A percentile compares a stretch with the other conserved stretches of the same genome.
Conservation (phyloP, 202 grass and related monocot species). For the Panicum virgatum region DNA sequence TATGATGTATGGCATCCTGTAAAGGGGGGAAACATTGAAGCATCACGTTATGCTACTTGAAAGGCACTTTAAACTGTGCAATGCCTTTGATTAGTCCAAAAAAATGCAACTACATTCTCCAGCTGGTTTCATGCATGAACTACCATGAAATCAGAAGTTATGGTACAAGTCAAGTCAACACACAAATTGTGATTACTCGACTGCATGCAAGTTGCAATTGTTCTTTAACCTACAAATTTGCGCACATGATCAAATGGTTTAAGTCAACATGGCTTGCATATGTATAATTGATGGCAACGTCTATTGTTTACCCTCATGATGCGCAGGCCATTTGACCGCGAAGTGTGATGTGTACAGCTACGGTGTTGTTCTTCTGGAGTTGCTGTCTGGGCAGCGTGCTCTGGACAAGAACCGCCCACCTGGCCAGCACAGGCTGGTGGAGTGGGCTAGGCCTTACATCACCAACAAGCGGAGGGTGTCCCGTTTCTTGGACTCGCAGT, state of each 20-base stretch:
- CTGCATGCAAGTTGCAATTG: not conserved
- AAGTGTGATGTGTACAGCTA: slow-evolving; percentile 97
- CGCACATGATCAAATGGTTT: slow-evolving; percentile 24
- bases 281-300: not conserved
- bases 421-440: slow-evolving; percentile 82
- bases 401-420: slow-evolving; percentile 86
- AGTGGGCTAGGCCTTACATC: slow-evolving; percentile 93
- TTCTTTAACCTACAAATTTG: slow-evolving; percentile 32
- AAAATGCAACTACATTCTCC: slow-evolving; percentile 22
- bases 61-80: slow-evolving; percentile 31
- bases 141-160: slow-evolving; percentile 24
- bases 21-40: slow-evolving; percentile 28
- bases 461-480: slow-evolving; percentile 87
- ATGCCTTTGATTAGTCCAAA: slow-evolving; percentile 30
- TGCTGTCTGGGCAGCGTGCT: slow-evolving; percentile 80
- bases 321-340: slow-evolving; percentile 86
- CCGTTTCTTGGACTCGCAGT: slow-evolving; percentile 66
- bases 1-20: slow-evolving; percentile 45
- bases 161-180: slow-evolving; percentile 40
- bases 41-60: slow-evolving; percentile 30
- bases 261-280: slow-evolving; percentile 32
- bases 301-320: slow-evolving; percentile 23
- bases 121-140: slow-evolving; percentile 35
- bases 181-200: slow-evolving; percentile 14
- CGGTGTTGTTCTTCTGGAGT: slow-evolving; percentile 90